A percentile compares a stretch with the other conserved stretches of the same genome.
Conservation (phyloP, 2,329 filamentous ascomycete genomes). For the Paraphoma sp. region DNA sequence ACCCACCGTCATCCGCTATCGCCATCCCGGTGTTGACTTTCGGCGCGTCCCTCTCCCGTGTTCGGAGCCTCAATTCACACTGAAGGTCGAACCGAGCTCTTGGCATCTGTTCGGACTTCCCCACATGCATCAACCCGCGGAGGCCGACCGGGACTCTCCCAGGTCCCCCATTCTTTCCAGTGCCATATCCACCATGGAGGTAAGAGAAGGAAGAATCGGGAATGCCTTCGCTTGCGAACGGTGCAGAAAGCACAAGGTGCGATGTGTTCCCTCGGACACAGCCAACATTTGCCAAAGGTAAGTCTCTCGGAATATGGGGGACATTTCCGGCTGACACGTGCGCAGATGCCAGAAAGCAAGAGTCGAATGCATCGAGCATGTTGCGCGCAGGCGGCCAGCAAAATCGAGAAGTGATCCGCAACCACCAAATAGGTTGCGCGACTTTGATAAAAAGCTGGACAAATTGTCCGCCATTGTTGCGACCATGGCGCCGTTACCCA, state of each 20-base stretch:
- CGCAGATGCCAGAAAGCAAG: slow-evolving; percentile 46
- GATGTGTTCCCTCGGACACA: slow-evolving; percentile 43
- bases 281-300: slow-evolving; percentile 44
- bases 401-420: slow-evolving; percentile 37
- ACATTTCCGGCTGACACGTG: slow-evolving; percentile 38
- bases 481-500: slow-evolving; percentile 31
- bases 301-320: slow-evolving; percentile 17
- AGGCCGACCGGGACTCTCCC: slow-evolving; percentile 28
- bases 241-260: slow-evolving; percentile 46
- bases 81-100: slow-evolving; percentile 29
- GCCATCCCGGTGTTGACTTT: slow-evolving; percentile 13
- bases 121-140: slow-evolving; percentile 39
- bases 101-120: slow-evolving; percentile 47
- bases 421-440: slow-evolving; percentile 36
- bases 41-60: slow-evolving; percentile 13
- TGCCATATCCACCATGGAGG: slow-evolving; percentile 40
- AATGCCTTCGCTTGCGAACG: slow-evolving; percentile 47
- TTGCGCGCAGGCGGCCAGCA: slow-evolving; percentile 44
- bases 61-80: slow-evolving; percentile 18
- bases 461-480: slow-evolving; percentile 42
- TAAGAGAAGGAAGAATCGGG: slow-evolving; percentile 44
- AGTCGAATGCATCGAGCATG: slow-evolving; percentile 46
- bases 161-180: slow-evolving; percentile 32
- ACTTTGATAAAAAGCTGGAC: slow-evolving; percentile 44
- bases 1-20: slow-evolving; percentile 15